Evolutionary conservation across 768 basidiomycete genomes (phyloP), one percentile per base, ranked within the genome.

Genomic region (Exidia glandulosa): DNA sequence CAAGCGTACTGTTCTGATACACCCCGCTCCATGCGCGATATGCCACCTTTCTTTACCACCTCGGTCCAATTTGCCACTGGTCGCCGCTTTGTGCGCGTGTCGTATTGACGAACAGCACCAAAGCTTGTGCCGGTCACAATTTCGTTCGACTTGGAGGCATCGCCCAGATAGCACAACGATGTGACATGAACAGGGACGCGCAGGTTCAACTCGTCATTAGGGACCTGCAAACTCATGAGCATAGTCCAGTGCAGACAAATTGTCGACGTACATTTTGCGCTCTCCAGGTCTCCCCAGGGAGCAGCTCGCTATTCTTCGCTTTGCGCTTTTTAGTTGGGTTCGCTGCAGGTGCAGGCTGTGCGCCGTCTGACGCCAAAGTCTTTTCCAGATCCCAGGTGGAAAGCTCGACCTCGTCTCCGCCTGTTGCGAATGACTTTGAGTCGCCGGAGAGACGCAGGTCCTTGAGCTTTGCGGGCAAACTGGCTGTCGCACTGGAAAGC

Each of bases 371-470:
- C 56, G 70, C 32, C 54, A 81, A 76, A 71, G 88, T 67, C 71
- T 76, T 64, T 66, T 90, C 86, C 6, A 80, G 78, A 66, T 87
- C 75, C 91, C 91, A 94, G 2, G 92, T 67, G 1, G 90, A 92
- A 2, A 88, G 69, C 60, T 91, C 88, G 19, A 94, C 88, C 71
- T 94, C 91, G 63, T 92, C 84, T 2, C 91, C 91, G 13, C 86
- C 91, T 62, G 91, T 93, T 2, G 84, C 79, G 73, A 94, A 92
- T 0, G 78, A 79, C 34, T 76, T 68, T 2, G 72, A 73, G 60
- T 80, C 73, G 19, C 73, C 67, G 1, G 83, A 81, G 27, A 89
- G 66, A 32, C 77, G 77, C 86, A 88, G 90, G 58, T 81, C 82
- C 52, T 72, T 74, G n/a, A 93, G 75, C 25, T 87, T 83, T 61